Evolutionary conservation across 2,329 filamentous ascomycete species (phyloP).

Genomic region (Phialophora expanda): DNA sequence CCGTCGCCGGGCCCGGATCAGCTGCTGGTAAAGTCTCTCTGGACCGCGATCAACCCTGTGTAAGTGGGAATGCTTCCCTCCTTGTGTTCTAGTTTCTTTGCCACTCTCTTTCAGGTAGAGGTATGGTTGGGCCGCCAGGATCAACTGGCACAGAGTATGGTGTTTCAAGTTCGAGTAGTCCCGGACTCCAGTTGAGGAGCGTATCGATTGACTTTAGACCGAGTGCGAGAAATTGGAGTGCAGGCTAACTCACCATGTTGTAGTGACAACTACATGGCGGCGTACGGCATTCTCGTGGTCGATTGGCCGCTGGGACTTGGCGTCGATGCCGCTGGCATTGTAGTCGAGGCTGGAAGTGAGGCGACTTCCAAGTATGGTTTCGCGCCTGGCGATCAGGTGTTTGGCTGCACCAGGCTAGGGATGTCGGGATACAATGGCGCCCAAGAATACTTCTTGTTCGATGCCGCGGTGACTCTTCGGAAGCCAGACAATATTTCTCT

Average conservation of each 20-base stretch:
- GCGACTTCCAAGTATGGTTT: slow-evolving; percentile 40
- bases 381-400: slow-evolving; percentile 43
- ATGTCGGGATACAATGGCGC: slow-evolving; percentile 37
- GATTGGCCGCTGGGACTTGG: slow-evolving; percentile 44
- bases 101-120: neutral
- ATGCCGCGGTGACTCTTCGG: slow-evolving; percentile 41
- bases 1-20: slow-evolving; percentile 41
- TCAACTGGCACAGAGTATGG: neutral
- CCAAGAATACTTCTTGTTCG: slow-evolving; percentile 45
- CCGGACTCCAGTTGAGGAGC: neutral
- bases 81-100: neutral
- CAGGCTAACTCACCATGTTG: slow-evolving; percentile 16
- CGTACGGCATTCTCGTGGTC: slow-evolving; percentile 41
- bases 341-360: slow-evolving; percentile 43
- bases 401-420: slow-evolving; percentile 44
- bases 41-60: slow-evolving; percentile 44
- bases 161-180: neutral
- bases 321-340: slow-evolving; percentile 42
- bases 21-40: slow-evolving; percentile 44
- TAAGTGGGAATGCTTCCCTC: slow-evolving; percentile 29
- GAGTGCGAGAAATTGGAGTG: neutral
- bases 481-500: slow-evolving; percentile 43
- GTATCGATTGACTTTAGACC: neutral
- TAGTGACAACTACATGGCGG: slow-evolving; percentile 42
- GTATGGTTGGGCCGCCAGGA: neutral